phyloP scores from a whole-genome alignment of 2,329 filamentous ascomycete species.

The Clarireedia hainanense region DNA sequence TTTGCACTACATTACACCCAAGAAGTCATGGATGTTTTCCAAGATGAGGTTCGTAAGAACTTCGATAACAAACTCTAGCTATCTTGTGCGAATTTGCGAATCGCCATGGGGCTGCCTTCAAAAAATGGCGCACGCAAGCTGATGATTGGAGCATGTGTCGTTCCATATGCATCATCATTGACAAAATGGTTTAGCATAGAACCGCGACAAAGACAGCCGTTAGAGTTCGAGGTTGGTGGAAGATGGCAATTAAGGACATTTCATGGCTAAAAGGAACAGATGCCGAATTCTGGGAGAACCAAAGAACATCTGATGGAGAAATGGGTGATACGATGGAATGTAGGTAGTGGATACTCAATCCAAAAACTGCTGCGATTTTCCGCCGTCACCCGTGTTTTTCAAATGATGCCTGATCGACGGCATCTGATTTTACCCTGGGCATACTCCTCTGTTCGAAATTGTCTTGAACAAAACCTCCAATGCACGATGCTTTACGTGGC shows the following conservation, averaged over 20 bases:
- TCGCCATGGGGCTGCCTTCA: neutral
- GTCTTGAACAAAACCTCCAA: neutral
- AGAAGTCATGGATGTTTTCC: neutral
- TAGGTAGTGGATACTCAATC: no score
- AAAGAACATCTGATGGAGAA: no score
- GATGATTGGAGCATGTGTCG: neutral
- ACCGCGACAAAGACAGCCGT: neutral
- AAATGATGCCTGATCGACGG: no score
- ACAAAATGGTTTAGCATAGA: neutral
- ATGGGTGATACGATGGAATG: no score
- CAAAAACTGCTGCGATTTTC: no score
- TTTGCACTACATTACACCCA: neutral
- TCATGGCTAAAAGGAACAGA: no score
- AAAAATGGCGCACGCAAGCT: neutral
- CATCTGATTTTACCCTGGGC: neutral
- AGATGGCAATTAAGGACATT: no score
- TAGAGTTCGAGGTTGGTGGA: constrained; percentile 5
- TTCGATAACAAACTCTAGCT: neutral
- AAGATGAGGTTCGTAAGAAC: neutral
- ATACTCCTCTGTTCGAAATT: neutral
- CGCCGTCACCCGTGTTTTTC: no score
- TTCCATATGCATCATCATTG: neutral
- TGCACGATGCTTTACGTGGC: neutral
- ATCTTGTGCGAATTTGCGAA: neutral
- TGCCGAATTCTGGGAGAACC: no score